Conservation (phyloP, 108 stramenopile genomes). For the Fragilaria radians region DNA sequence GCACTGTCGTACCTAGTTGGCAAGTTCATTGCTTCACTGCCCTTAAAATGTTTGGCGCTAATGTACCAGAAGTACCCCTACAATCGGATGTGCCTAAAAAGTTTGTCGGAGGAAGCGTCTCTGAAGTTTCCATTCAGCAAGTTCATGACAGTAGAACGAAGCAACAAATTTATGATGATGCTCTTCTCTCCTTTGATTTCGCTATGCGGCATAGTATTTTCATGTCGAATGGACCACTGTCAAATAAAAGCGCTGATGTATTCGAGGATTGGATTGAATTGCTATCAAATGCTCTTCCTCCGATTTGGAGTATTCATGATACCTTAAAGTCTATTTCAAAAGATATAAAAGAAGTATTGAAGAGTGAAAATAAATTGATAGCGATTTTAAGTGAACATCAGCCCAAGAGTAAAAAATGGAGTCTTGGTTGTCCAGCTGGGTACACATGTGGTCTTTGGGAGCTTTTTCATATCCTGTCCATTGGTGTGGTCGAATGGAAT, state of each 20-base stretch:
- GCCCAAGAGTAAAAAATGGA: constrained; percentile 19
- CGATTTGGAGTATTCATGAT: constrained; percentile 43
- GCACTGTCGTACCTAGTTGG: constrained; percentile 5
- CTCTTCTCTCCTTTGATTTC: constrained; percentile 62
- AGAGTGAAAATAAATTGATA: constrained; percentile 30
- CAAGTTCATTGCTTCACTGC: constrained; percentile 30
- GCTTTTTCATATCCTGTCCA: constrained; percentile 69
- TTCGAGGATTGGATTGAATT: constrained; percentile 52
- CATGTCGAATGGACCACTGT: constrained; percentile 35
- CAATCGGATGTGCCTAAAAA: neutral
- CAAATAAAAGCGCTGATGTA: constrained; percentile 13
- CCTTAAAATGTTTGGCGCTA: constrained; percentile 21
- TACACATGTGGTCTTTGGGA: constrained; percentile 88
- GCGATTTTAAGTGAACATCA: constrained; percentile 19
- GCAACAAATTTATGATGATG: constrained; percentile 61
- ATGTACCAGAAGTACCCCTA: constrained; percentile 6
- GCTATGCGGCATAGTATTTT: constrained; percentile 57
- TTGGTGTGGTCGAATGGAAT: constrained; percentile 79
- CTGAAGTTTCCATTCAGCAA: neutral
- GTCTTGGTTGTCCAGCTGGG: constrained; percentile 35
- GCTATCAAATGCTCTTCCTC: constrained; percentile 41
- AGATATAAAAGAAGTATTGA: constrained; percentile 32
- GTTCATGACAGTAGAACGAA: constrained; percentile 18
- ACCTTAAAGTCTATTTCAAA: constrained; percentile 31
- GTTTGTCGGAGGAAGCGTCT: neutral